These are phyloP conservation scores for Pythium chondricola DNA, from an alignment of 352 stramenopile genomes.

Conservation along the genomic window DNA sequence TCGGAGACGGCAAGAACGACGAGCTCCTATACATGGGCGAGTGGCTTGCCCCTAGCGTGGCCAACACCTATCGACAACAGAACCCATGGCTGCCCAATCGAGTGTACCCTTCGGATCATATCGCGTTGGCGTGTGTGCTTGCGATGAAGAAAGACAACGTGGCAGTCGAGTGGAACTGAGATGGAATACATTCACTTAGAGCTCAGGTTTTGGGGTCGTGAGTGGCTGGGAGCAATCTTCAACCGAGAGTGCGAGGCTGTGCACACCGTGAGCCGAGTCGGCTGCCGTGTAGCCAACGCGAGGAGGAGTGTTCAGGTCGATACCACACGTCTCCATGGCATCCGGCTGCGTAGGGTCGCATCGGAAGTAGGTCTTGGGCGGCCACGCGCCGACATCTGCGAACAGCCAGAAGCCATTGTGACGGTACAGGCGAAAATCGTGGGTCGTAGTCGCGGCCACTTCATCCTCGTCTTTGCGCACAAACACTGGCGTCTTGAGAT, in stretches of 20 bases:
- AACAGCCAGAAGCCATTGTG: conserved; percentile 69
- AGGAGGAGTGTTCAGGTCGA: conserved; percentile 29
- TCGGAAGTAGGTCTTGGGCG: conserved; percentile 48
- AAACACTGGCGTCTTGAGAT: conserved; percentile 35
- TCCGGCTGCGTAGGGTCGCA: conserved; percentile 49
- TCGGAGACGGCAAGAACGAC: conserved; percentile 19
- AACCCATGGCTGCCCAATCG: conserved; percentile 61
- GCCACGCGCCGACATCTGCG: conserved; percentile 45
- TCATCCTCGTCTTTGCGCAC: conserved; percentile 31
- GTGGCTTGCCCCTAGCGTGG: conserved; percentile 37
- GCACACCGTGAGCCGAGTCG: not conserved
- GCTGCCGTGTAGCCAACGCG: conserved; percentile 34
- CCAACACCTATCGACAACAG: conserved; percentile 25
- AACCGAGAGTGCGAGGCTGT: not conserved
- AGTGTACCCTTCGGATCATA: conserved; percentile 68
- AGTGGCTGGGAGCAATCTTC: not conserved
- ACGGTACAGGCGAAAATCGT: conserved; percentile 51
- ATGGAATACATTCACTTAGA: not conserved
- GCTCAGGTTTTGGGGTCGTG: not conserved
- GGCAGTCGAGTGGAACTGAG: conserved; percentile 46
- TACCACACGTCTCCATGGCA: conserved; percentile 18
- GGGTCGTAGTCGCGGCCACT: not conserved
- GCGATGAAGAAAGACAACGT: conserved; percentile 37
- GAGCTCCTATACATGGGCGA: conserved; percentile 40
- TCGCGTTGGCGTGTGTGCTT: conserved; percentile 67